Percentiles rank a stretch among this genome's conserved stretches.
Conservation (phyloP, 192 early-diverging fungal species). For the Podochytrium sp. region DNA sequence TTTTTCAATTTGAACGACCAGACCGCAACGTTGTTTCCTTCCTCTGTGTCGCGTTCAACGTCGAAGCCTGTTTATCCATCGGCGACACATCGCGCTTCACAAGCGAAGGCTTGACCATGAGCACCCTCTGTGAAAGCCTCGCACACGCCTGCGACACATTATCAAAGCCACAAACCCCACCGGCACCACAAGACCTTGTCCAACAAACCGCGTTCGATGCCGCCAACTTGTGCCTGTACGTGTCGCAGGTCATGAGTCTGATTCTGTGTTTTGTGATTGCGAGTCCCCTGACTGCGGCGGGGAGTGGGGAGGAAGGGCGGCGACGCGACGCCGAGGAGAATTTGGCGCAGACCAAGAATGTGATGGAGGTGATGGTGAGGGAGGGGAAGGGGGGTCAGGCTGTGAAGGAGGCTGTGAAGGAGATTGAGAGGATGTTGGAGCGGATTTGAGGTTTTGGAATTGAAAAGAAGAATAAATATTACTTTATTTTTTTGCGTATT, state of each 20-base stretch:
- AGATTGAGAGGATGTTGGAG: background rate
- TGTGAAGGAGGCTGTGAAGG: slow-evolving; percentile 1
- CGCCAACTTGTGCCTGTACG: background rate
- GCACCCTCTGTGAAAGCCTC: slow-evolving; percentile 2
- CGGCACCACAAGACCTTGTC: background rate
- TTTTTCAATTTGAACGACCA: background rate
- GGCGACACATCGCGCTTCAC: background rate
- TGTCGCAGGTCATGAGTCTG: slow-evolving; percentile 17
- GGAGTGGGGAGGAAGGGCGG: slow-evolving; percentile 14
- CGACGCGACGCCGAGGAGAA: slow-evolving; percentile 16
- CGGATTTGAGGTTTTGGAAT: background rate
- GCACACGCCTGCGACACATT: background rate
- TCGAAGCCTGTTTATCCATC: slow-evolving; percentile 11
- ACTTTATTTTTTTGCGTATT: too few species aligned
- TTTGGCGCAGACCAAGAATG: slow-evolving; percentile 14
- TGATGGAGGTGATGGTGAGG: slow-evolving; percentile 1
- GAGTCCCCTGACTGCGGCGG: background rate
- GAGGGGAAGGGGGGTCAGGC: background rate
- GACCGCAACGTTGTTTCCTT: slow-evolving; percentile 20
- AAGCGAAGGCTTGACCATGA: background rate
- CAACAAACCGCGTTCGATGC: background rate
- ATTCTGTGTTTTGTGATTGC: slow-evolving; percentile 11
- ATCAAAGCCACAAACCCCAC: background rate
- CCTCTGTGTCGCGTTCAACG: slow-evolving; percentile 22
- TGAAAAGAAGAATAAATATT: background rate